A percentile compares a stretch with the other conserved stretches of the same genome.
Conservation (phyloP, 805 yeast species). For the Ogataea naganishii region DNA sequence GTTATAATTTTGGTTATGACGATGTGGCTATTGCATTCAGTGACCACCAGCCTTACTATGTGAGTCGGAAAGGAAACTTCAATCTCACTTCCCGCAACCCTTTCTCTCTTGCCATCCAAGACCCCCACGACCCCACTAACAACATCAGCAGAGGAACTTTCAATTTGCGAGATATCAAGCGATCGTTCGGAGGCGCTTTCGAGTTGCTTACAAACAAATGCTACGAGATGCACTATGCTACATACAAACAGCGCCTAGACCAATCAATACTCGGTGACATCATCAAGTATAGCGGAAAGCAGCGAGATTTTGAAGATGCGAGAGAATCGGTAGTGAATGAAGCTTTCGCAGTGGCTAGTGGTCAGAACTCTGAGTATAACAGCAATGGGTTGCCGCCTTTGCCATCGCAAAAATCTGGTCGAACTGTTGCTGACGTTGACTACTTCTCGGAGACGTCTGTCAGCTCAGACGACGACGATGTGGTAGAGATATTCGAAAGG, state of each 20-base stretch:
- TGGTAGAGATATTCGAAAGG: constrained; percentile 9
- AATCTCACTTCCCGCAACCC: constrained; percentile 38
- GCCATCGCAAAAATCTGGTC: constrained; percentile 28
- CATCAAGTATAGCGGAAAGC: constrained; percentile 64
- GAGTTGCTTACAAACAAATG: constrained; percentile 69
- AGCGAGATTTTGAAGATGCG: constrained; percentile 72
- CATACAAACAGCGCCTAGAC: constrained; percentile 60
- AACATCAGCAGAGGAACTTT: constrained; percentile 82
- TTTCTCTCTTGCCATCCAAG: constrained; percentile 71
- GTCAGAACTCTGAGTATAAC: constrained; percentile 6
- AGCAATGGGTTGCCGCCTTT: constrained; percentile 19
- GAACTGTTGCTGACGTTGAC: constrained; percentile 30
- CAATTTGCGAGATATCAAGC: constrained; percentile 68
- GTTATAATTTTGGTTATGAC: constrained; percentile 82
- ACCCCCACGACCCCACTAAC: constrained; percentile 78
- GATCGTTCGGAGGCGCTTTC: constrained; percentile 85
- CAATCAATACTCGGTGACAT: constrained; percentile 74
- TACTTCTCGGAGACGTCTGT: constrained; percentile 34
- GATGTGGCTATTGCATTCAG: constrained; percentile 61
- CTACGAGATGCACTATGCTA: constrained; percentile 57
- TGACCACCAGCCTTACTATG: constrained; percentile 42
- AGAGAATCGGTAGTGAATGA: constrained; percentile 53
- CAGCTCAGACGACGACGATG: constrained; percentile 11
- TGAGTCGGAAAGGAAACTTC: constrained; percentile 38
- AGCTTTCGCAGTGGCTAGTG: constrained; percentile 32